Evolutionary conservation across 2,329 filamentous ascomycete genomes (phyloP), one percentile per base, ranked within the genome.

Genomic region (Didymella arachidicola): DNA sequence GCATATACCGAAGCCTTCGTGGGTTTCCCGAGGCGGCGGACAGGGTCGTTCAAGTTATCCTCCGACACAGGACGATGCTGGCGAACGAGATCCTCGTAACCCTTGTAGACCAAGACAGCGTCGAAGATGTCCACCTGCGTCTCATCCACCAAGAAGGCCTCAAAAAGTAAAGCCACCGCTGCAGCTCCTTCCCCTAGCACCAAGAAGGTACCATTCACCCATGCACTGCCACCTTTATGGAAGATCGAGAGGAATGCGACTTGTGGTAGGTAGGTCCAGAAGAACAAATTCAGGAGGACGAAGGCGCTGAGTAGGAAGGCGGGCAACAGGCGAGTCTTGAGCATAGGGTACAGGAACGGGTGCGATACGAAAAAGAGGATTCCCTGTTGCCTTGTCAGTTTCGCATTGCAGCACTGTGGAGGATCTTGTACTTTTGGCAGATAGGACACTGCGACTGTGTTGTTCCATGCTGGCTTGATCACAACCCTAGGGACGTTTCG

Each of bases 171-270:
- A 7, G 86, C 84, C 18, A 87, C 84, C 43, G 89, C 81, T 1
- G 86, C 84, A 4, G 85, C 83, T 10, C 85, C 86, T 74, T 89
- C 85, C 10, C 84, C 86, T 2, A 99, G 83, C 0, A 97, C 91
- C 45, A 98, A 82, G 62, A 98, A 89, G 0, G 91, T 87, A 2
- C 90, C 93, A 69, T 92, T 97, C 57, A 97, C 79, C 91, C 92
- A 96, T n/a, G 95, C 95, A 29, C 88, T 89, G 59, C 87, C 78
- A 26, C 67, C 85, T 22, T 90, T 90, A 69, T 98, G 93, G 75
- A 97, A 98, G 66, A 98, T 86, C 16, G 90, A 88, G 22, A 99
- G 84, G 70, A 99, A 91, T 1, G 91, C 91, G 55, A 92, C 92
- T 74, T 98, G 92, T 0, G 94, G 94, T 2, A 97, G 79, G 68